A percentile compares a stretch with the other conserved stretches of the same genome.
These are phyloP conservation scores for Penicillium lagena DNA, from an alignment of 495 filamentous ascomycete genomes.

Conservation along the genomic window DNA sequence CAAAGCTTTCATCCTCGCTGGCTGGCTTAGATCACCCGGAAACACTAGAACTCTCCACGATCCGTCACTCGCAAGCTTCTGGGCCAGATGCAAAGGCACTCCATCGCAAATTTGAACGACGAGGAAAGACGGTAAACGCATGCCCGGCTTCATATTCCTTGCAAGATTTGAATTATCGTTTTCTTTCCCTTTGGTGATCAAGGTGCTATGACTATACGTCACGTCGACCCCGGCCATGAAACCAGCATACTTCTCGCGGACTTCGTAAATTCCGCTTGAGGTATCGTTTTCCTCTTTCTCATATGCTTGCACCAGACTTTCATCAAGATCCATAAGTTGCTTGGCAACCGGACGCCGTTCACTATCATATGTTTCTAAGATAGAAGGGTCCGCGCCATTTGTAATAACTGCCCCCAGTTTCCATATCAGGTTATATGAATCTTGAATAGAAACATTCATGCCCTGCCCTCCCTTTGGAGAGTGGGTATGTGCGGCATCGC, in stretches of 20 bases:
- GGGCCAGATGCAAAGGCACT: conserved; percentile 45
- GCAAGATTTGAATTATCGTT: conserved; percentile 19
- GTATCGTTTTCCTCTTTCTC: neutral
- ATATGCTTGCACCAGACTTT: conserved; percentile 7
- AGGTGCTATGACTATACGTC: conserved; percentile 9
- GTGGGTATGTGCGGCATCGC: conserved; percentile 48
- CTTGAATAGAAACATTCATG: conserved; percentile 48
- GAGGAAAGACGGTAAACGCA: conserved; percentile 50
- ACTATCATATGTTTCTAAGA: conserved; percentile 28
- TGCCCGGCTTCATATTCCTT: conserved; percentile 43
- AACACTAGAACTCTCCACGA: conserved; percentile 58
- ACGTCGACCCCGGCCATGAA: conserved; percentile 15
- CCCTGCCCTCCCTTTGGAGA: conserved; percentile 44
- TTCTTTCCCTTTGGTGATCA: conserved; percentile 8
- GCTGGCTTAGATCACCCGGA: conserved; percentile 38
- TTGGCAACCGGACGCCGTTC: conserved; percentile 26
- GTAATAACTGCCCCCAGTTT: conserved; percentile 39
- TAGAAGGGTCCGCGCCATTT: conserved; percentile 7
- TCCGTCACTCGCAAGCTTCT: conserved; percentile 45
- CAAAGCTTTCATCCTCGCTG: neutral
- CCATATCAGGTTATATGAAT: conserved; percentile 47
- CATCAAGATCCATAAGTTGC: conserved; percentile 10
- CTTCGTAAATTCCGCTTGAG: neutral
- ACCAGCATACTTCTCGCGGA: conserved; percentile 9
- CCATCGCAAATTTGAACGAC: conserved; percentile 54